phyloP scores from a whole-genome alignment of 179 eudicot species.

The Patellifolia procumbens region DNA sequence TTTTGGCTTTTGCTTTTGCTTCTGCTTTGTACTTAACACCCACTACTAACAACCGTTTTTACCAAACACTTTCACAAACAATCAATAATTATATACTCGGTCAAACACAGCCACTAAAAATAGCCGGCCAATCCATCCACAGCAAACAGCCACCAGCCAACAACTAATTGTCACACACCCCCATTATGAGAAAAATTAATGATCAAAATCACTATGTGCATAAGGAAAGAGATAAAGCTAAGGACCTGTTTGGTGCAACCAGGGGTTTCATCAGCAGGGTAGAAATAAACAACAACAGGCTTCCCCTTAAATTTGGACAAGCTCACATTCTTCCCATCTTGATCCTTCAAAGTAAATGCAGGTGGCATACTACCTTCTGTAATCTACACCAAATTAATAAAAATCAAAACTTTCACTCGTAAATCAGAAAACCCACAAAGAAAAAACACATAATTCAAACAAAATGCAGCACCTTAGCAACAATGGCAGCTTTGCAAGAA shows the following conservation, averaged over 20 bases:
- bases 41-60: no score
- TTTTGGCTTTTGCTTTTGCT: no score
- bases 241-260: conserved; percentile 98
- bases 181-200: no score
- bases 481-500: conserved; percentile 39
- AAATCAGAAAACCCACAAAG: neutral
- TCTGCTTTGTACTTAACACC: no score
- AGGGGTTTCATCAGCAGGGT: conserved; percentile 99
- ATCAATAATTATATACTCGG: no score
- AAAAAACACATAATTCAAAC: neutral
- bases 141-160: no score
- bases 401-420: neutral
- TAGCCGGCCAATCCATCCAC: no score
- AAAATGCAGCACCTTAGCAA: conserved; percentile 59
- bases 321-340: conserved; percentile 79
- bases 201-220: neutral
- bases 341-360: conserved; percentile 75
- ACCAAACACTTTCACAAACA: no score
- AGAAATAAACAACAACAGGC: conserved; percentile 88
- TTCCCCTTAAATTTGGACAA: conserved; percentile 89
- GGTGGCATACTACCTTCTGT: conserved; percentile 71
- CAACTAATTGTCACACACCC: no score
- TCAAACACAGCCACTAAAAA: no score
- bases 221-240: neutral
- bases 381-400: conserved; percentile 38